Percentiles rank a stretch among this genome's conserved stretches.
Conservation (phyloP, 345 rosid genomes). For the Brassica carinata region DNA sequence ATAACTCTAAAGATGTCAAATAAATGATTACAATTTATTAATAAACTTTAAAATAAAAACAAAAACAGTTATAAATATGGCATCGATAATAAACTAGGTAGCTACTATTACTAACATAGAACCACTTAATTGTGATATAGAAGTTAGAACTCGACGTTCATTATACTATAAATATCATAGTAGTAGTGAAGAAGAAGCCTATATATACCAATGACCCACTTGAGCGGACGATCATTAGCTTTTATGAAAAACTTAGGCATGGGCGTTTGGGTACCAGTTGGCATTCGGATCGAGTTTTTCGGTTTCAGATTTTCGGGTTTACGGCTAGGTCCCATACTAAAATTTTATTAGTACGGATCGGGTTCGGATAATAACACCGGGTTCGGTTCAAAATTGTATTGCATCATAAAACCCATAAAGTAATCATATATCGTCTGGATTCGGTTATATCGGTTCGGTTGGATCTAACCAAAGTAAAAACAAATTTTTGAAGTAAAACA, state of each 20-base stretch:
- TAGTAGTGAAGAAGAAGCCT: constrained; percentile 13
- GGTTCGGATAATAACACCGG: too few relatives aligned
- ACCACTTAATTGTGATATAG: background rate
- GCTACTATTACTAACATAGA: background rate
- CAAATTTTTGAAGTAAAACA: too few relatives aligned
- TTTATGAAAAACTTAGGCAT: constrained; percentile 8
- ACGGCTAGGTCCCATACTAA: too few relatives aligned
- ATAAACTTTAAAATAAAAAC: background rate
- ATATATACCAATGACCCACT: constrained; percentile 16
- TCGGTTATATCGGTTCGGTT: too few relatives aligned
- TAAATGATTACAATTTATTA: background rate
- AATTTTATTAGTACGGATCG: too few relatives aligned
- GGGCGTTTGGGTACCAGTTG: too few relatives aligned
- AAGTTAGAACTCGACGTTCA: background rate
- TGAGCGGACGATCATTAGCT: constrained; percentile 23
- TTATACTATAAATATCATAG: background rate
- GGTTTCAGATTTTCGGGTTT: too few relatives aligned
- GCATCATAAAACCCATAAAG: too few relatives aligned
- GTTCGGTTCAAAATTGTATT: too few relatives aligned
- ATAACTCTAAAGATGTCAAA: background rate
- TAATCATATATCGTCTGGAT: too few relatives aligned
- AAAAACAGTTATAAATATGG: background rate
- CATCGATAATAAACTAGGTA: background rate
- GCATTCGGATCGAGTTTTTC: too few relatives aligned
- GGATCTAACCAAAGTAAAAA: too few relatives aligned